phyloP scores from a whole-genome alignment of 371 early-diverging fungal species.

The Choanephora cucurbitarum region DNA sequence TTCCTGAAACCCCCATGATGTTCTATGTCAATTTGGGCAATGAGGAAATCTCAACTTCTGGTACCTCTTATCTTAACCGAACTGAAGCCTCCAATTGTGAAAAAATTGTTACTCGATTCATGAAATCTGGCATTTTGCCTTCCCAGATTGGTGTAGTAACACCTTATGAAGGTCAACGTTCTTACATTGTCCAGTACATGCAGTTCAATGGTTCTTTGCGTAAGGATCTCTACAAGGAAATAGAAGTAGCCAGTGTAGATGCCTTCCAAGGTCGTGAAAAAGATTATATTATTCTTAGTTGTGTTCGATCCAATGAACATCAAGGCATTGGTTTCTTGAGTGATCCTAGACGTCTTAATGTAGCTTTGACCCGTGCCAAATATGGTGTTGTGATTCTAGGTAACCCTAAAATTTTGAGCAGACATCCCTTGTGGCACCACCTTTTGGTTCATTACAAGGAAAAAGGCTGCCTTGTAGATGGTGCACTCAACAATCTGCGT shows the following conservation, averaged over 20 bases:
- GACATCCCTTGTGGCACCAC: slow-evolving; percentile 96
- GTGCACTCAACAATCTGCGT: slow-evolving; percentile 88
- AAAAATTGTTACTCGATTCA: slow-evolving; percentile 92
- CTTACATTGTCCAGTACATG: slow-evolving; percentile 94
- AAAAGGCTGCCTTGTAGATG: slow-evolving; percentile 91
- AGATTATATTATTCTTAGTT: slow-evolving; percentile 98
- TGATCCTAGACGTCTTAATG: slow-evolving; percentile 97
- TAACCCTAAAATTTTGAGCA: slow-evolving; percentile 93
- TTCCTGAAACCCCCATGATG: slow-evolving; percentile 92
- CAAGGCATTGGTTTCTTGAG: slow-evolving; percentile 98
- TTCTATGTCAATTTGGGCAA: slow-evolving; percentile 92
- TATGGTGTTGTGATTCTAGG: slow-evolving; percentile 96
- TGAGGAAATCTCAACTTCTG: slow-evolving; percentile 95
- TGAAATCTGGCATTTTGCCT: slow-evolving; percentile 87
- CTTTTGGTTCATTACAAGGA: slow-evolving; percentile 93
- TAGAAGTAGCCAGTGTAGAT: slow-evolving; percentile 99
- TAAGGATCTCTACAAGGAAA: slow-evolving; percentile 93
- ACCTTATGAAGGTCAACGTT: slow-evolving; percentile 98
- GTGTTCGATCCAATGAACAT: slow-evolving; percentile 97
- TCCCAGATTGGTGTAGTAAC: slow-evolving; percentile 98
- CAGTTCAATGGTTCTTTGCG: slow-evolving; percentile 87
- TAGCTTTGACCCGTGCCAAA: slow-evolving; percentile 96
- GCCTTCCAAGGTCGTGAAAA: slow-evolving; percentile 99
- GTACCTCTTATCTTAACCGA: slow-evolving; percentile 96
- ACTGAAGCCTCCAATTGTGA: slow-evolving; percentile 90